Evolutionary conservation across 345 rosid genomes (phyloP).

Genomic region (Aquilaria sinensis): DNA sequence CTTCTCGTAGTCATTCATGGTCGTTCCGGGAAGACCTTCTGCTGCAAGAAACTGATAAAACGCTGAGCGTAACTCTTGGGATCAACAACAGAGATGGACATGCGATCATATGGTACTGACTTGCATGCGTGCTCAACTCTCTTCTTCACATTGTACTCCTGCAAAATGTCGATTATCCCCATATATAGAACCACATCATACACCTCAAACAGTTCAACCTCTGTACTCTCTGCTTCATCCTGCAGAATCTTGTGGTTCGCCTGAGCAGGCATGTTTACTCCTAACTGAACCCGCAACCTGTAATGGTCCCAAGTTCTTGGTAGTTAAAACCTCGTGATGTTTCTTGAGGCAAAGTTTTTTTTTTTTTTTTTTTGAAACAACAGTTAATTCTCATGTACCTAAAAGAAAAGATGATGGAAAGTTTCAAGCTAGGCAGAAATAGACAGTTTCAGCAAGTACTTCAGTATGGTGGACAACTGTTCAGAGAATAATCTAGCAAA

Average conservation of each 20-base stretch:
- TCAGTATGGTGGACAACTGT: too few species aligned
- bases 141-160: conserved; percentile 76
- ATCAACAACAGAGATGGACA: conserved; percentile 55
- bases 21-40: conserved; percentile 54
- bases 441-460: too few species aligned
- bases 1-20: conserved; percentile 10
- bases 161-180: conserved; percentile 89
- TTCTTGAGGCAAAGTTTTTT: too few species aligned
- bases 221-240: conserved; percentile 39
- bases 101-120: conserved; percentile 58
- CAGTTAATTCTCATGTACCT: too few species aligned
- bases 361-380: too few species aligned
- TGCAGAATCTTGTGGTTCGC: conserved; percentile 55
- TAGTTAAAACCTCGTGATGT: too few species aligned
- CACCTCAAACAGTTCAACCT: conserved; percentile 76
- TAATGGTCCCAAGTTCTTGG: neutral
- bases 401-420: too few species aligned
- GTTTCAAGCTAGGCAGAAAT: too few species aligned
- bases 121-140: conserved; percentile 68
- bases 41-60: conserved; percentile 59
- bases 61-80: conserved; percentile 66
- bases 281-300: conserved; percentile 87
- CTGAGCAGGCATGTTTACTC: conserved; percentile 97
- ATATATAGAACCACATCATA: conserved; percentile 87
- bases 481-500: too few species aligned